Percentiles rank a stretch among this genome's conserved stretches.
Conservation (phyloP, 208 protist genomes). For the Acanthamoeba sp. region DNA sequence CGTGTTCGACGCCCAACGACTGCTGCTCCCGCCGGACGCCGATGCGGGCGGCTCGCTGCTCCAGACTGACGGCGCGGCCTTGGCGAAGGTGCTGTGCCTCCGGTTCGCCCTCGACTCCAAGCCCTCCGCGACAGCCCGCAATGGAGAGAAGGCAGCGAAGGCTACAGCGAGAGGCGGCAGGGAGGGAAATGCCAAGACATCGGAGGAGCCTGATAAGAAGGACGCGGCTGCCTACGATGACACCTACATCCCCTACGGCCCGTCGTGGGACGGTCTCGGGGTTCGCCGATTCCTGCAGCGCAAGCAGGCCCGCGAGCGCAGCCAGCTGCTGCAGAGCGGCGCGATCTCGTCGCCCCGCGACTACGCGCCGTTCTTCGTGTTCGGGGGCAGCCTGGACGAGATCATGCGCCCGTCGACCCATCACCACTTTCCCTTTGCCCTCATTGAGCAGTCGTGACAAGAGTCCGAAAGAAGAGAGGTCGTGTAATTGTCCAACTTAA, state of each 20-base stretch:
- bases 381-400: not conserved
- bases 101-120: not conserved
- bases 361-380: conserved; percentile 27
- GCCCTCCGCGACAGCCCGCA: not conserved
- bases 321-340: not conserved
- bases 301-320: not conserved
- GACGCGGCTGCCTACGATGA: not conserved
- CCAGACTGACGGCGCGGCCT: not conserved
- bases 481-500: not conserved
- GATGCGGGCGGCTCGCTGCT: not conserved
- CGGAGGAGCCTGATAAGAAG: not conserved
- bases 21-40: not conserved
- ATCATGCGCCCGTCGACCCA: not conserved
- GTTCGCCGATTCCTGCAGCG: not conserved
- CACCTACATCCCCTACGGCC: not conserved
- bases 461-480: not conserved
- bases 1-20: not conserved
- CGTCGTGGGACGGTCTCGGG: not conserved
- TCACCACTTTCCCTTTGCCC: not conserved
- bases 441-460: not conserved
- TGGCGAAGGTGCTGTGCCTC: not conserved
- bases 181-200: not conserved
- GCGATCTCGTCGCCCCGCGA: not conserved
- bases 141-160: not conserved
- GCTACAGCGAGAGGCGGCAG: not conserved